Evolutionary conservation across 495 filamentous ascomycete species (phyloP).

Genomic region (Neurospora sp.): DNA sequence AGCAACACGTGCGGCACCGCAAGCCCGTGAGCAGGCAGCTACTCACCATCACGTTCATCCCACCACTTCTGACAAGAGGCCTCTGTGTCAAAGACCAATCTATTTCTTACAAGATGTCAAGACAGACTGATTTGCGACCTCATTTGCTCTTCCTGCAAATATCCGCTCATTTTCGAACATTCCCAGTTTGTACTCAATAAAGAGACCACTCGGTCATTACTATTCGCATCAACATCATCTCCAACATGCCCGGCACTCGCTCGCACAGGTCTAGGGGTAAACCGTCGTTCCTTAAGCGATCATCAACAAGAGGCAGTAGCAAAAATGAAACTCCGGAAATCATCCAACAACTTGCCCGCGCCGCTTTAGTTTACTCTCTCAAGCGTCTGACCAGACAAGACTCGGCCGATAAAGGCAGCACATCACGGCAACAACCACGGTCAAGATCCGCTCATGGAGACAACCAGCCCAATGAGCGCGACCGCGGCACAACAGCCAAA

Average conservation of each 20-base stretch:
- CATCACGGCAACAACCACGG: neutral
- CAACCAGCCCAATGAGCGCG: neutral
- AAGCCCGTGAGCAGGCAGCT: neutral
- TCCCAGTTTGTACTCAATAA: neutral
- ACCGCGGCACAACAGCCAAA: neutral
- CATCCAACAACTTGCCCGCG: slow-evolving; percentile 15
- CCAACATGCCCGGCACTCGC: neutral
- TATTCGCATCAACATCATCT: neutral
- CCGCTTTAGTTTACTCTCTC: slow-evolving; percentile 16
- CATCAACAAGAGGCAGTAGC: neutral
- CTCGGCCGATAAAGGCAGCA: neutral
- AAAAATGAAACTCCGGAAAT: slow-evolving; percentile 8
- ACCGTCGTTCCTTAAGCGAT: neutral
- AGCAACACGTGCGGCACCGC: neutral
- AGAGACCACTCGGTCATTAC: neutral
- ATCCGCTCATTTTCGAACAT: neutral
- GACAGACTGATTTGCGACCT: neutral
- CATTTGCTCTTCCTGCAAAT: neutral
- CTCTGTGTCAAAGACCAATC: neutral
- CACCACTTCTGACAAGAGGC: neutral
- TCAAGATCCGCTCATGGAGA: neutral
- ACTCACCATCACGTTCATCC: neutral
- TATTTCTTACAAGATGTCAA: neutral
- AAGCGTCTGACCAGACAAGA: slow-evolving; percentile 8
- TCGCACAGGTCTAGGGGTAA: neutral